phyloP scores from a whole-genome alignment of 352 stramenopile species.

The Elongisporangium undulatum region DNA sequence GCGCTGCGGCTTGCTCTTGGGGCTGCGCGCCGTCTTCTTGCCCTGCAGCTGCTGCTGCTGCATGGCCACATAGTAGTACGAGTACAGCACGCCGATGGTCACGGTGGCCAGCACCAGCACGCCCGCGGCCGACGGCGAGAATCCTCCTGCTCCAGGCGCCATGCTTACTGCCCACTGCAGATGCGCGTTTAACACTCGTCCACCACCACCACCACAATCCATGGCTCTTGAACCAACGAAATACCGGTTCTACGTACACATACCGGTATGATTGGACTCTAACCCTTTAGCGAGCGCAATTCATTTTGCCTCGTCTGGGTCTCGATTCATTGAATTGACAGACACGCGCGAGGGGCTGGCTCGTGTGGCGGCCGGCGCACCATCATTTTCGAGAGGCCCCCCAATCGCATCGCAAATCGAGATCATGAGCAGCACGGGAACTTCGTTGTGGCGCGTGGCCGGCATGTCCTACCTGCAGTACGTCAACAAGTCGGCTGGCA shows the following conservation, averaged over 20 bases:
- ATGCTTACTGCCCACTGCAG: conserved; percentile 3
- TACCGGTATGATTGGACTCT: background rate
- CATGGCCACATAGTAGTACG: conserved; percentile 15
- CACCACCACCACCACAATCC: conserved; percentile 18
- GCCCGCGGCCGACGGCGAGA: conserved; percentile 25
- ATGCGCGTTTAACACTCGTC: background rate
- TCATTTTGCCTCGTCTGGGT: background rate
- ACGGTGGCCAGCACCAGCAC: conserved; percentile 43
- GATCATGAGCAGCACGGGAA: conserved; percentile 74
- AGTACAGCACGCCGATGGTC: conserved; percentile 41
- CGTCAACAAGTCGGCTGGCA: conserved; percentile 76
- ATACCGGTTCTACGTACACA: background rate
- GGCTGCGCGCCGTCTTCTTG: conserved; percentile 13
- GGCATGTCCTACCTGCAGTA: conserved; percentile 88
- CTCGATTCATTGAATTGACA: conserved; percentile 6
- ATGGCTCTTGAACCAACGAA: background rate
- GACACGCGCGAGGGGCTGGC: background rate
- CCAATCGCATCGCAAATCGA: conserved; percentile 5
- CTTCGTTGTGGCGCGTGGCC: conserved; percentile 83
- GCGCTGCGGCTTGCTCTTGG: conserved; percentile 6
- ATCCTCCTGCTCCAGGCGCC: conserved; percentile 18
- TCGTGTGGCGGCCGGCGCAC: background rate
- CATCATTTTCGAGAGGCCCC: background rate
- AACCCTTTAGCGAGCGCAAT: background rate
- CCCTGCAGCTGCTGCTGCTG: conserved; percentile 10